Conservation (phyloP, 768 basidiomycete species). For the Amanita subjunquillea region DNA sequence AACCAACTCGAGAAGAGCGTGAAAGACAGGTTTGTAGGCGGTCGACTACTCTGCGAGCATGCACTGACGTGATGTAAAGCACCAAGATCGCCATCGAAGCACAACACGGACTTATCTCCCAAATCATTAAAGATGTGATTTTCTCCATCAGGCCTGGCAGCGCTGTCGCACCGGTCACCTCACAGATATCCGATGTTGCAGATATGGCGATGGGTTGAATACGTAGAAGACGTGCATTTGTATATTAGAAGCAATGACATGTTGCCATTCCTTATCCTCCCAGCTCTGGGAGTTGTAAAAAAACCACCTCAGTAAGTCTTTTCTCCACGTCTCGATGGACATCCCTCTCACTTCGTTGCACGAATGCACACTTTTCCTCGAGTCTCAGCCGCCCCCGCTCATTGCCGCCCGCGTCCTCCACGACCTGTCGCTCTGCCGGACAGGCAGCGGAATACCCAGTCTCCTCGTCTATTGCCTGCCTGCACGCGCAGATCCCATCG, state of each 20-base stretch:
- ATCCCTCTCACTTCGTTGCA: conserved; percentile 5
- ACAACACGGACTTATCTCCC: conserved; percentile 88
- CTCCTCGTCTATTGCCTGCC: conserved; percentile 15
- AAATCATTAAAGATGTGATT: conserved; percentile 87
- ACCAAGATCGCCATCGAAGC: conserved; percentile 85
- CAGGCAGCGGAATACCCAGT: conserved; percentile 6
- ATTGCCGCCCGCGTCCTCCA: conserved; percentile 14
- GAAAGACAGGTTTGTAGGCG: conserved; percentile 62
- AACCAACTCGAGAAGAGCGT: conserved; percentile 84
- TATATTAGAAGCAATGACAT: not conserved
- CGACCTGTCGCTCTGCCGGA: conserved; percentile 13
- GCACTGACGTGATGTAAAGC: conserved; percentile 27
- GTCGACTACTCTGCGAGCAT: not conserved
- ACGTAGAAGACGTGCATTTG: not conserved
- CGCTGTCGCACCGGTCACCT: conserved; percentile 9
- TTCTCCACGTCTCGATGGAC: not conserved
- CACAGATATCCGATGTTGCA: conserved; percentile 26
- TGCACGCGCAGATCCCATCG: conserved; percentile 10
- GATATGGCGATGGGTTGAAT: conserved; percentile 39
- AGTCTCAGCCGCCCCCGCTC: conserved; percentile 9
- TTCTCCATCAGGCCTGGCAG: conserved; percentile 54
- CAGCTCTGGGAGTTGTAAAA: not conserved
- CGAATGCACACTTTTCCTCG: conserved; percentile 12
- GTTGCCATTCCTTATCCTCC: not conserved
- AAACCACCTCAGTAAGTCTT: no score